phyloP scores from a whole-genome alignment of 1,139 yeast species.

The Blastobotrys buckinghamii region DNA sequence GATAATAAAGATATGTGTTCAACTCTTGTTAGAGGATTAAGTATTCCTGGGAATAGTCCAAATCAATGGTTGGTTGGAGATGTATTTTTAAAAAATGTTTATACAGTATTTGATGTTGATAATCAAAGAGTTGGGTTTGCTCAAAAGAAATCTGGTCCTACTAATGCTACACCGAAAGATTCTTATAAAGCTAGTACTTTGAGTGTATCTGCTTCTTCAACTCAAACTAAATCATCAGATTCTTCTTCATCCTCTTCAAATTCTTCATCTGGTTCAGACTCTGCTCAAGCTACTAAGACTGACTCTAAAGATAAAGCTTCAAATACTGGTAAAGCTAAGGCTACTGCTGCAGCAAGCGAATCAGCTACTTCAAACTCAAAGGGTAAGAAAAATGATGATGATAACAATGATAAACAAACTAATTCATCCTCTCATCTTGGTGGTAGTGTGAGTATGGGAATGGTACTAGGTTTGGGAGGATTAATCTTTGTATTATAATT shows the following conservation, averaged over 20 bases:
- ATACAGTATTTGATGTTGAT: slow-evolving; percentile 54
- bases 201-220: neutral
- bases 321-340: neutral
- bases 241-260: neutral
- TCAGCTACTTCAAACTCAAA: neutral
- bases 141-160: slow-evolving; percentile 20
- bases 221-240: neutral
- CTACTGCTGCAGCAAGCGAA: neutral
- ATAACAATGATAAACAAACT: too few species aligned
- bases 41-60: slow-evolving; percentile 22
- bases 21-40: slow-evolving; percentile 57
- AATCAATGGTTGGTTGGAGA: slow-evolving; percentile 51
- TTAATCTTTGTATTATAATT: too few species aligned
- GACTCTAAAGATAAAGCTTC: neutral
- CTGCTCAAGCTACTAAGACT: neutral
- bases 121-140: slow-evolving; percentile 50
- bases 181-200: slow-evolving; percentile 12
- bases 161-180: slow-evolving; percentile 22
- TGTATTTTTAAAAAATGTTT: slow-evolving; percentile 51
- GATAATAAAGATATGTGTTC: slow-evolving; percentile 48
- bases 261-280: neutral
- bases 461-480: too few species aligned
- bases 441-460: too few species aligned
- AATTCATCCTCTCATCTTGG: too few species aligned
- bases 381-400: too few species aligned